A percentile compares a stretch with the other conserved stretches of the same genome.
Conservation (phyloP, 768 basidiomycete genomes). For the Saitozyma podzolica region DNA sequence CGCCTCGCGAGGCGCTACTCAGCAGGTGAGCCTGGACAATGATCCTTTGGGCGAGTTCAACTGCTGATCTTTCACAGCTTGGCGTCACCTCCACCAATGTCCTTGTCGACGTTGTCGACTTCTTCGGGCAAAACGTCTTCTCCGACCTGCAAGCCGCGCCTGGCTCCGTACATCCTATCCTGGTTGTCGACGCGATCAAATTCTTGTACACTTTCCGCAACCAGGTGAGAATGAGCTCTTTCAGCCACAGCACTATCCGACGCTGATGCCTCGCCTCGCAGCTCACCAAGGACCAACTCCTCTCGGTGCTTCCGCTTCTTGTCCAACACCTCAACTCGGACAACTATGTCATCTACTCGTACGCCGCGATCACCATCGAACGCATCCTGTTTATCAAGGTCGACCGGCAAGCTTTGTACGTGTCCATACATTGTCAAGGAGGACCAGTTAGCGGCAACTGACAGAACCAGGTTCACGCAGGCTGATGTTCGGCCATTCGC, state of each 20-base stretch:
- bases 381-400: constrained; percentile 88
- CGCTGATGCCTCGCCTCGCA: constrained; percentile 46
- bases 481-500: constrained; percentile 83
- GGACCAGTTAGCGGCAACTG: neutral
- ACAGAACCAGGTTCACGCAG: constrained; percentile 69
- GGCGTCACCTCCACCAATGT: constrained; percentile 92
- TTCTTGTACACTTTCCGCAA: constrained; percentile 95
- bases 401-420: constrained; percentile 70
- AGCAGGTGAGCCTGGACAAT: constrained; percentile 60
- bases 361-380: constrained; percentile 98
- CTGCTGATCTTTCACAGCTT: constrained; percentile 58
- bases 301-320: constrained; percentile 84
- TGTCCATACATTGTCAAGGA: constrained; percentile 17
- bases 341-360: constrained; percentile 92
- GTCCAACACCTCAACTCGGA: constrained; percentile 75
- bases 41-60: neutral
- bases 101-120: constrained; percentile 88
- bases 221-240: constrained; percentile 61
- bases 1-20: constrained; percentile 83
- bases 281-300: constrained; percentile 90
- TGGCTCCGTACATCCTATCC: constrained; percentile 75
- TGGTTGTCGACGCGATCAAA: constrained; percentile 94
- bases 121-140: constrained; percentile 89
- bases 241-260: neutral
- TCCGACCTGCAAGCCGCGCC: constrained; percentile 74